Percentiles rank a stretch among this genome's conserved stretches.
phyloP scores from a whole-genome alignment of 1,284 basidiomycete species.

The Malassezia sympodialis region DNA sequence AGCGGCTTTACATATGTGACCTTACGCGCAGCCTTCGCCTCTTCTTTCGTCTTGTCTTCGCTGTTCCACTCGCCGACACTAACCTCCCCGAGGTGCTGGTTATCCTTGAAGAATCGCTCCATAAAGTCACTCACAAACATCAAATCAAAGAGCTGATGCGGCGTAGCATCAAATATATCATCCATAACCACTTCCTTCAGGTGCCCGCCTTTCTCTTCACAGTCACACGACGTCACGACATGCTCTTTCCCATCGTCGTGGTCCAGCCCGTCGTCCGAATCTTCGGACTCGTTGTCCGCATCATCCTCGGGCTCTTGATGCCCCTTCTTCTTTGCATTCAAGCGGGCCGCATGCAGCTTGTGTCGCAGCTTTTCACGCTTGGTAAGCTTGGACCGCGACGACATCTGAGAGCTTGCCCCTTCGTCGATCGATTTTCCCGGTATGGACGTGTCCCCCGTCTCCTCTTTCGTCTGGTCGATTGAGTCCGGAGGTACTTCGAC shows the following conservation, averaged over 20 bases:
- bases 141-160: conserved; percentile 88
- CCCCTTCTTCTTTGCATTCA: conserved; percentile 24
- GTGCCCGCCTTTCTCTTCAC: conserved; percentile 64
- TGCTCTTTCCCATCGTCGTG: conserved; percentile 24
- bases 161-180: conserved; percentile 69
- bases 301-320: conserved; percentile 13
- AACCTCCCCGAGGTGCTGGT: conserved; percentile 65
- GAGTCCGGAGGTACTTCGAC: background rate
- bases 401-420: conserved; percentile 12
- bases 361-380: conserved; percentile 31
- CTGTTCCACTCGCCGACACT: conserved; percentile 49
- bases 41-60: conserved; percentile 41
- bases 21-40: conserved; percentile 54
- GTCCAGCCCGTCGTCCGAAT: conserved; percentile 20
- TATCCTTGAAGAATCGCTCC: conserved; percentile 76
- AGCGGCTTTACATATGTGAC: conserved; percentile 95
- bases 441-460: background rate
- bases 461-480: background rate
- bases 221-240: conserved; percentile 61
- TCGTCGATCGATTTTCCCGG: conserved; percentile 14
- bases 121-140: conserved; percentile 94
- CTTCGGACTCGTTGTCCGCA: conserved; percentile 19
- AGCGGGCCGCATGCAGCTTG: conserved; percentile 2
- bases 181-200: conserved; percentile 67
- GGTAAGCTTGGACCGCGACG: conserved; percentile 14